Base-by-base conservation (phyloP, 2,329 filamentous ascomycete genomes). In the Aaosphaeria arxii region DNA sequence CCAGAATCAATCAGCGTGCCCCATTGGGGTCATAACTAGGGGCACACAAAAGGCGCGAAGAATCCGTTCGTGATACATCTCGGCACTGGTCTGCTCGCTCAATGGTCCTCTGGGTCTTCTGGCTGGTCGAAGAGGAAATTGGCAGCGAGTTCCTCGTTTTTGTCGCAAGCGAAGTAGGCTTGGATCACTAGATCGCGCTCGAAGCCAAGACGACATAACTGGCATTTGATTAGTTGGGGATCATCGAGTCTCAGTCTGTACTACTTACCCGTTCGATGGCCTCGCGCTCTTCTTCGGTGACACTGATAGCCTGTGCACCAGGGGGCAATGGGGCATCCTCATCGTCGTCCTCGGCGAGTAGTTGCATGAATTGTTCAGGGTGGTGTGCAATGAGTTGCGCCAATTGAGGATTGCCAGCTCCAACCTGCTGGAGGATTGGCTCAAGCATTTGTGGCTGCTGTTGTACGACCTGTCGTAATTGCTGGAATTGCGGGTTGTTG, bases 101-200 rank as follows among this genome's bases (percentile, higher is more conserved):
- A 24, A 24, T 24, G 17, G 17, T 24, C 17, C 44, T 77, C 74
- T 49, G 87, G 85, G 42, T 96, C 91, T 52, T 95, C 91, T 7
- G 91, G 91, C 74, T 97, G 91, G 63, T 99, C 94, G 67, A 99
- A 99, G 51, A 99, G 79, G 73, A 96, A 97, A 75, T 99, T 99
- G 55, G 94, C 94, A 1, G 94, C 94, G 44, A 99, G 80, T 74
- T 99, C 94, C 75, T 99, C 94, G 71, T 99, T 97, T 82, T 97
- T 99, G 74, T 99, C 94, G 72, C 94, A 99, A 32, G 94, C 94
- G 69, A 99, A 99, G 76, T 97, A 99, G 29, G 94, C 94, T 75
- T 99, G 92, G 58, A 97, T 96, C 44, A 94, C 94, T 61, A 91
- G 84, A 61, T 97, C 91, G 51, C 91, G 86, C 62, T 92, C 85